Base-by-base conservation (phyloP, 1,284 basidiomycete genomes). In the Tremellales sp. region DNA sequence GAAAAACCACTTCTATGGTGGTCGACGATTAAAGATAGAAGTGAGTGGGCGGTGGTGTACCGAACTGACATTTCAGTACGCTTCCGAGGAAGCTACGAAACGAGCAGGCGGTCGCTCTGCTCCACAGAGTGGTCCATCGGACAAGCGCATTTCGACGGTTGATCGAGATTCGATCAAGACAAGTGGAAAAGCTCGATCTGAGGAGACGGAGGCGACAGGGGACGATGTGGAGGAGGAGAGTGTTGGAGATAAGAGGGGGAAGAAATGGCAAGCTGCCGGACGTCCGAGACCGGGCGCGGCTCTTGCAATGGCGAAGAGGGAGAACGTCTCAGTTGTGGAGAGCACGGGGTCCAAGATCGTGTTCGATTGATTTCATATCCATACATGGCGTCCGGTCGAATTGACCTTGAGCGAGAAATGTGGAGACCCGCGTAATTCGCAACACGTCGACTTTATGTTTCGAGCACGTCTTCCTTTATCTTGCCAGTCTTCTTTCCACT, bases 241-340 rank as follows among this genome's bases (percentile, higher is more conserved):
- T 24, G 39, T 32, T 27, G 39, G 36, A 32, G 52, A 68, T 40
- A 54, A 57, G 35, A 44, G 69, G 24, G 70, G 68, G 24, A 70
- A 70, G 56, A 72, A 72, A 57, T 68, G 70, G 66, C 65, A 72
- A 52, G 59, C 61, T 29, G 60, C 57, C 2, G 69, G 72, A 47
- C 79, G 91, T 45, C 78, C 84, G 6, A 85, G 81, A 67, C 92
- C 93, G 21, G 93, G 93, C 46, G 93, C 91, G 4, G 91, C 90
- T 4, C 78, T 97, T 19, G 91, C 92, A 0, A 79, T 81, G 50
- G 93, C 94, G 16, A 85, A 86, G 66, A 80, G 93, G 45, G 87
- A 89, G 70, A 85, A 83, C 50, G 83, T 82, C 16, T 87, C 84
- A 1, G 94, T 97, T 60, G 78, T 95, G 5, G 83, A 85, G 25